Conservation (phyloP, 345 rosid species). For the Lumnitzera racemosa region DNA sequence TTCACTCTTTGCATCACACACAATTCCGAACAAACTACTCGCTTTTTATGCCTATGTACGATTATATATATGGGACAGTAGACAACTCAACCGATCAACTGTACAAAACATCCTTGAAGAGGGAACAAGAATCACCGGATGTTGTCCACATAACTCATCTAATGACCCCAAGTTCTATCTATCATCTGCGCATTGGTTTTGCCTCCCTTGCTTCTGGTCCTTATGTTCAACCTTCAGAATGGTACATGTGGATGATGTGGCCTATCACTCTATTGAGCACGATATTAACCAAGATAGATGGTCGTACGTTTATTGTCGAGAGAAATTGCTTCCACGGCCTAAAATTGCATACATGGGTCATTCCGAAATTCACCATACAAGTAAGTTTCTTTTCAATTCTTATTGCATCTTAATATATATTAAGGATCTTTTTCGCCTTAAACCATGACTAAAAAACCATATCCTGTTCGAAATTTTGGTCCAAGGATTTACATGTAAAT, state of each 20-base stretch:
- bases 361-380: slow-evolving; percentile 9
- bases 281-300: slow-evolving; percentile 1
- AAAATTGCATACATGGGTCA: slow-evolving; percentile 11
- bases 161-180: slow-evolving; percentile 31
- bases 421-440: too few species aligned
- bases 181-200: slow-evolving; percentile 33
- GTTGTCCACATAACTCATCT: slow-evolving; percentile 37
- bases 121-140: slow-evolving; percentile 20
- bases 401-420: too few species aligned
- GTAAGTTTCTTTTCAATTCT: not conserved
- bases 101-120: slow-evolving; percentile 25
- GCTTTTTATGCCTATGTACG: slow-evolving; percentile 64
- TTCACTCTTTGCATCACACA: slow-evolving; percentile 59
- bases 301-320: slow-evolving; percentile 8
- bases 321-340: slow-evolving; percentile 4
- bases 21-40: slow-evolving; percentile 56
- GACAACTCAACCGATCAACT: slow-evolving; percentile 27
- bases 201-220: slow-evolving; percentile 36
- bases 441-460: too few species aligned
- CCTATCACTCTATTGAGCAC: slow-evolving; percentile 4
- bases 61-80: slow-evolving; percentile 40
- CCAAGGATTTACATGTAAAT: too few species aligned
- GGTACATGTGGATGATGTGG: slow-evolving; percentile 6
- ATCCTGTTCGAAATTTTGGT: too few species aligned
- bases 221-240: not conserved